Evolutionary conservation across 257 asterid genomes (phyloP).

Genomic region (Gentiana dahurica): DNA sequence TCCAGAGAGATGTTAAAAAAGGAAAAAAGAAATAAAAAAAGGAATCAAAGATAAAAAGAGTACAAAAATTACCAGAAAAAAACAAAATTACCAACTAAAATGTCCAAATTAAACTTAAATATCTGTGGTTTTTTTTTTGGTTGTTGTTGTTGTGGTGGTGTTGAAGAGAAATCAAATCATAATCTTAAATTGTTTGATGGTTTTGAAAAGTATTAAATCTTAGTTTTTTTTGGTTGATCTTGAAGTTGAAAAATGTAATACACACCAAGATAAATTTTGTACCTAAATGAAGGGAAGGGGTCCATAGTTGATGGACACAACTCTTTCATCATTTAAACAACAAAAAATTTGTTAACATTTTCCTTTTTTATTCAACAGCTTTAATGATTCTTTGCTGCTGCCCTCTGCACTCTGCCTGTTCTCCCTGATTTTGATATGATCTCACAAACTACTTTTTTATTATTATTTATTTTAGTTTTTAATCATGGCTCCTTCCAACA

Average conservation of each 20-base stretch:
- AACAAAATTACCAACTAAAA: too few species aligned
- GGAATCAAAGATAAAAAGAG: constrained; percentile 11
- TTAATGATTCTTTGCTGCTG: constrained; percentile 15
- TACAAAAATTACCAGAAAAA: too few species aligned
- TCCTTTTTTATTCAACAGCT: not conserved
- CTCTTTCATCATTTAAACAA: constrained; percentile 1
- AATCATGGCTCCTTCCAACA: too few species aligned
- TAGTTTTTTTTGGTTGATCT: too few species aligned
- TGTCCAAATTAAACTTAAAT: too few species aligned
- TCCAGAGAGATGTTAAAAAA: constrained; percentile 30
- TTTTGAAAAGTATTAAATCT: too few species aligned
- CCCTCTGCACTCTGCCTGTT: constrained; percentile 2
- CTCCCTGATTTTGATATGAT: constrained; percentile 3
- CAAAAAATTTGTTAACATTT: not conserved
- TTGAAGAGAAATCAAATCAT: too few species aligned
- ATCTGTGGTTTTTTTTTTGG: too few species aligned
- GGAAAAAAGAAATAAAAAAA: constrained; percentile 1
- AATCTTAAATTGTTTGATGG: too few species aligned
- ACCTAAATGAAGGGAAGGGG: constrained; percentile 36
- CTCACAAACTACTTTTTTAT: not conserved
- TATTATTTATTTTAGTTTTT: not conserved
- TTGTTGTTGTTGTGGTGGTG: too few species aligned
- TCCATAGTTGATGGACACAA: constrained; percentile 9
- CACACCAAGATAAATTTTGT: constrained; percentile 37
- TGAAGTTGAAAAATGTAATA: not conserved